phyloP scores from a whole-genome alignment of 768 basidiomycete genomes.

The Pholiota conissans region DNA sequence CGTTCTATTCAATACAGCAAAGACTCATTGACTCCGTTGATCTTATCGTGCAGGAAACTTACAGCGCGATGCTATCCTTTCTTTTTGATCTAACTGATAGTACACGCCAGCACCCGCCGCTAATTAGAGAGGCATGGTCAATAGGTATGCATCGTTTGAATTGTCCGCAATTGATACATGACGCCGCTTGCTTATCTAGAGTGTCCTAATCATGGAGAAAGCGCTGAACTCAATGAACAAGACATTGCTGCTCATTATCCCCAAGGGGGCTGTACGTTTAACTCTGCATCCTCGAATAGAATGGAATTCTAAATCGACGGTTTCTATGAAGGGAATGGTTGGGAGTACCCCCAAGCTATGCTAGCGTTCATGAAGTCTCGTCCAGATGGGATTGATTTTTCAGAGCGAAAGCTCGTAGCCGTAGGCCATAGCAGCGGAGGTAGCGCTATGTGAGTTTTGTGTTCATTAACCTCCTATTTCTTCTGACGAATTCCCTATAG shows the following conservation, averaged over 20 bases:
- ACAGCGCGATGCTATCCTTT: slow-evolving; percentile 3
- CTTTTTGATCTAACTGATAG: slow-evolving; percentile 7
- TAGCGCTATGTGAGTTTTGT: slow-evolving; percentile 1
- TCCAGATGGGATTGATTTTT: slow-evolving; percentile 4
- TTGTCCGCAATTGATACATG: neutral
- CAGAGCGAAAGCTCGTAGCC: neutral
- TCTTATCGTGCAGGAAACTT: slow-evolving; percentile 2
- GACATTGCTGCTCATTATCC: slow-evolving; percentile 8
- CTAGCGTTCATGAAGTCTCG: slow-evolving; percentile 6
- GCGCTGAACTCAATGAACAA: slow-evolving; percentile 9
- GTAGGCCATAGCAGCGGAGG: slow-evolving; percentile 8
- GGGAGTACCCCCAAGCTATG: slow-evolving; percentile 9
- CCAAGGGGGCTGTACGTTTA: slow-evolving; percentile 3
- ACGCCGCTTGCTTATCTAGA: neutral
- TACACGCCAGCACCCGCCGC: neutral
- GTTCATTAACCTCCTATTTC: neutral
- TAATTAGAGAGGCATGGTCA: slow-evolving; percentile 6
- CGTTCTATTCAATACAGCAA: neutral
- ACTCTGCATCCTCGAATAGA: neutral
- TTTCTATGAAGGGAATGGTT: slow-evolving; percentile 5
- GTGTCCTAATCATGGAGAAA: slow-evolving; percentile 10
- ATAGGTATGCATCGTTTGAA: slow-evolving; percentile 1
- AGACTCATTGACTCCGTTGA: neutral
- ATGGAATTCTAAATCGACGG: too few species aligned
- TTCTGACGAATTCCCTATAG: neutral